phyloP scores from a whole-genome alignment of 1,284 basidiomycete genomes.

The Boletellus dicymbophilus region DNA sequence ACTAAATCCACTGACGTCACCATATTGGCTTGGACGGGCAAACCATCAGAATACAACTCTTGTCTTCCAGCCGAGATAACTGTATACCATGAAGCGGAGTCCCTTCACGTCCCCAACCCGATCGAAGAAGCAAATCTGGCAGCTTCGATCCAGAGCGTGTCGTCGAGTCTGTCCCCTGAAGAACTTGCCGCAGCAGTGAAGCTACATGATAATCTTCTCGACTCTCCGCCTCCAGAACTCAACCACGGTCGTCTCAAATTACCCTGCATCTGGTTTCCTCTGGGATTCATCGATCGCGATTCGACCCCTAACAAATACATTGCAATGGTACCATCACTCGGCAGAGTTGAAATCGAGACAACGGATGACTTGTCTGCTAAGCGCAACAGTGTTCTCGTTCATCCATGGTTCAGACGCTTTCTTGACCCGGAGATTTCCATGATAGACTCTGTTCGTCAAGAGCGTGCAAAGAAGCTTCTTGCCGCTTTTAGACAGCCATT shows the following conservation, averaged over 20 bases:
- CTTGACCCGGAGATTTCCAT: constrained; percentile 19
- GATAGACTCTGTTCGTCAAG: constrained; percentile 10
- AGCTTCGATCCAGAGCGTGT: constrained; percentile 3
- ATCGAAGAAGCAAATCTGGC: constrained; percentile 14
- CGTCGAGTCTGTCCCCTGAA: background rate
- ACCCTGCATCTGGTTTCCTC: constrained; percentile 14
- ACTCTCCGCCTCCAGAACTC: constrained; percentile 15
- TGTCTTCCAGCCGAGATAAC: constrained; percentile 22
- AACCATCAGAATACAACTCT: constrained; percentile 22
- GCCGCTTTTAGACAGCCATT: constrained; percentile 20
- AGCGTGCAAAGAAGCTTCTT: constrained; percentile 18
- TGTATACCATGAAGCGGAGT: constrained; percentile 13
- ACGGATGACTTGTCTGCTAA: constrained; percentile 9
- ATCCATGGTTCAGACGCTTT: constrained; percentile 19
- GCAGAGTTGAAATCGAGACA: constrained; percentile 13
- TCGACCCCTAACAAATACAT: constrained; percentile 11
- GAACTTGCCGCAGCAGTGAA: constrained; percentile 5
- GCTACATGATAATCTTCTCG: constrained; percentile 16
- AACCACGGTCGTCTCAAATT: constrained; percentile 18
- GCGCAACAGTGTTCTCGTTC: constrained; percentile 19
- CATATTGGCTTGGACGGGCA: constrained; percentile 22
- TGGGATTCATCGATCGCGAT: background rate
- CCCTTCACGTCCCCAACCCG: constrained; percentile 7
- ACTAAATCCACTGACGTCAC: constrained; percentile 15
- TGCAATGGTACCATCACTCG: constrained; percentile 9